Evolutionary conservation across 2,329 filamentous ascomycete species (phyloP).

Genomic region (Pyricularia sp.): DNA sequence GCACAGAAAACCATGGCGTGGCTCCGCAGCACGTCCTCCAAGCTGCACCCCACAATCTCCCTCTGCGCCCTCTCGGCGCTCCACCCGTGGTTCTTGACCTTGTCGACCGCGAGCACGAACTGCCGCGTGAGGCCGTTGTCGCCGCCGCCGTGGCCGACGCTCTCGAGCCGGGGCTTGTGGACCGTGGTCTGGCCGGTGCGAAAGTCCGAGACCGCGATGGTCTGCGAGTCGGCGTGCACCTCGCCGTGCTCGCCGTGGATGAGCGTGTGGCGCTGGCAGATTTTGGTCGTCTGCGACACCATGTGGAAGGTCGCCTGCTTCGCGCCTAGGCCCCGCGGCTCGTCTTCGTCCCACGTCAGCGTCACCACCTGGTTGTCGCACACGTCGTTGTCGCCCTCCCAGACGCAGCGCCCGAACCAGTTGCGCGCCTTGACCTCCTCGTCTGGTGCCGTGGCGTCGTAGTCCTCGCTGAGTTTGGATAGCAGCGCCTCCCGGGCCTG

Average conservation of each 20-base stretch:
- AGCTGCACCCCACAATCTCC: conserved; percentile 66
- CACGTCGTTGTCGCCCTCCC: conserved; percentile 86
- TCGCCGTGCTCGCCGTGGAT: conserved; percentile 85
- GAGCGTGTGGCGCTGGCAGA: conserved; percentile 76
- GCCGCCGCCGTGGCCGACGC: conserved; percentile 62
- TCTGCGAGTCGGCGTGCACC: conserved; percentile 68
- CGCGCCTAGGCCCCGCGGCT: conserved; percentile 41
- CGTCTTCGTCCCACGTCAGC: conserved; percentile 74
- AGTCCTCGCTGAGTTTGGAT: conserved; percentile 37
- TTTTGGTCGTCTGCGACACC: conserved; percentile 80
- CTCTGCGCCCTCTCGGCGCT: conserved; percentile 62
- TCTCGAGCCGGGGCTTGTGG: conserved; percentile 50
- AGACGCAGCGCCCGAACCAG: conserved; percentile 94
- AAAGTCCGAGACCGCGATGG: conserved; percentile 70
- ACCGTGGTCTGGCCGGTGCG: conserved; percentile 42
- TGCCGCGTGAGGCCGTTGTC: conserved; percentile 72
- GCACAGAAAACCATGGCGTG: conserved; percentile 93
- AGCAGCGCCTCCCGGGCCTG: conserved; percentile 35
- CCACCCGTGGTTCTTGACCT: conserved; percentile 64
- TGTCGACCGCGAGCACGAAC: conserved; percentile 74
- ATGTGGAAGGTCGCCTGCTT: conserved; percentile 92
- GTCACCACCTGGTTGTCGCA: conserved; percentile 89
- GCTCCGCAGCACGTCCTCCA: conserved; percentile 81
- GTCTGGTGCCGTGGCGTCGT: conserved; percentile 37
- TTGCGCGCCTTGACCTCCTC: conserved; percentile 42